A percentile compares a stretch with the other conserved stretches of the same genome.
These are phyloP conservation scores for Trichomonas vaginalis DNA, from an alignment of 208 protist species.

Conservation along the genomic window DNA sequence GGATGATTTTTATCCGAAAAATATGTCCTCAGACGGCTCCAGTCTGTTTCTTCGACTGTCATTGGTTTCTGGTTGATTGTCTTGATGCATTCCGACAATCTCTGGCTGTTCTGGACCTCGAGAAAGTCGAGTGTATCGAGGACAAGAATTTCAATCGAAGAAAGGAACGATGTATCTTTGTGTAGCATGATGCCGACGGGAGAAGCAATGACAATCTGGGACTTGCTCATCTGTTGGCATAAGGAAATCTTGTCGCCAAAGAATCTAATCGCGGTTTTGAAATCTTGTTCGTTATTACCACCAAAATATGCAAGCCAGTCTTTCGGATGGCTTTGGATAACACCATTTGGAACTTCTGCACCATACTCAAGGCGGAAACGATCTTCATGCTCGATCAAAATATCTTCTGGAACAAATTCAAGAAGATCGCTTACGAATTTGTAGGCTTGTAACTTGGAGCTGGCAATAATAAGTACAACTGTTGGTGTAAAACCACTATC, in stretches of 20 bases:
- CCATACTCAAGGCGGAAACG: not conserved
- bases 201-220: not conserved
- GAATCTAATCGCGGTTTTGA: not conserved
- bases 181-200: not conserved
- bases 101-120: not conserved
- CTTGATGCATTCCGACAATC: not conserved
- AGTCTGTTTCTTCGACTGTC: not conserved
- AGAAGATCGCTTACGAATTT: not conserved
- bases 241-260: not conserved
- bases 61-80: not conserved
- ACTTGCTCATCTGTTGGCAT: not conserved
- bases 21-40: not conserved
- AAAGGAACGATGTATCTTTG: not conserved
- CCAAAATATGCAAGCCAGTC: not conserved
- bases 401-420: not conserved
- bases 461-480: not conserved
- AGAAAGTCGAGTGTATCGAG: not conserved
- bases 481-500: not conserved
- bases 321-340: not conserved
- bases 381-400: not conserved
- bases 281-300: not conserved
- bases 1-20: not conserved
- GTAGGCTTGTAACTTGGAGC: not conserved
- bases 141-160: not conserved
- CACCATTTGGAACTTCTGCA: not conserved